These are phyloP conservation scores for Coemansia furcata DNA, from an alignment of 192 early-diverging fungal genomes.

Conservation along the genomic window DNA sequence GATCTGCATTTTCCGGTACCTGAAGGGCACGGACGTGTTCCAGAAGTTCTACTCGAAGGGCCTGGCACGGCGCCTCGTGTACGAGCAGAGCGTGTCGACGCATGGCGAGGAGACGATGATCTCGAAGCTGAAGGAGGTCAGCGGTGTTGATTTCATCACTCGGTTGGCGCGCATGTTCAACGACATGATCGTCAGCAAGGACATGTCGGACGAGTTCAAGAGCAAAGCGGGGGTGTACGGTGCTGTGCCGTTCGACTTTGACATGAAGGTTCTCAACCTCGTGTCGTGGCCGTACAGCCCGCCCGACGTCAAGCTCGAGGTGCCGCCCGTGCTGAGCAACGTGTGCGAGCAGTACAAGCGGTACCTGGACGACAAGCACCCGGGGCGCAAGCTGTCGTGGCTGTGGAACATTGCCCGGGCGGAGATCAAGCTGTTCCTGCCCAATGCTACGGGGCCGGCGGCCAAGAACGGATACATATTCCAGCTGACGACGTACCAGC, in stretches of 20 bases:
- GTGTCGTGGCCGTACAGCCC: slow-evolving; percentile 87
- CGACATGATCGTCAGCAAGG: slow-evolving; percentile 89
- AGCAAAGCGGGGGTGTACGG: slow-evolving; percentile 46
- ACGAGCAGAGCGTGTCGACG: slow-evolving; percentile 82
- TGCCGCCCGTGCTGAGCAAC: slow-evolving; percentile 87
- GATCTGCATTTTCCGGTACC: slow-evolving; percentile 94
- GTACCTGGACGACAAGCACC: slow-evolving; percentile 88
- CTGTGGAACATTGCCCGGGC: slow-evolving; percentile 88
- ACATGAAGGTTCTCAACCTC: slow-evolving; percentile 82
- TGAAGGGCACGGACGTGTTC: slow-evolving; percentile 98
- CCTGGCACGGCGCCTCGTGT: slow-evolving; percentile 90
- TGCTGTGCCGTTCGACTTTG: slow-evolving; percentile 65
- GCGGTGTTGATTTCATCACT: slow-evolving; percentile 92
- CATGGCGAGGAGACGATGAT: slow-evolving; percentile 97
- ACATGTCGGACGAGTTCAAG: slow-evolving; percentile 83
- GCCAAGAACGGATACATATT: slow-evolving; percentile 61
- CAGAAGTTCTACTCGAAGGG: slow-evolving; percentile 95
- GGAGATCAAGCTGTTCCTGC: slow-evolving; percentile 89
- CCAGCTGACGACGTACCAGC: slow-evolving; percentile 83
- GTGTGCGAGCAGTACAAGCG: slow-evolving; percentile 81
- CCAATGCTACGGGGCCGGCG: slow-evolving; percentile 69
- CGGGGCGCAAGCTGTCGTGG: slow-evolving; percentile 91
- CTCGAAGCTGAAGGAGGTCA: slow-evolving; percentile 83
- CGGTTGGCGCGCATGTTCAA: slow-evolving; percentile 96
- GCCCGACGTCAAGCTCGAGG: slow-evolving; percentile 73